phyloP scores from a whole-genome alignment of 2,329 filamentous ascomycete genomes.

The Dactylellina sp. region DNA sequence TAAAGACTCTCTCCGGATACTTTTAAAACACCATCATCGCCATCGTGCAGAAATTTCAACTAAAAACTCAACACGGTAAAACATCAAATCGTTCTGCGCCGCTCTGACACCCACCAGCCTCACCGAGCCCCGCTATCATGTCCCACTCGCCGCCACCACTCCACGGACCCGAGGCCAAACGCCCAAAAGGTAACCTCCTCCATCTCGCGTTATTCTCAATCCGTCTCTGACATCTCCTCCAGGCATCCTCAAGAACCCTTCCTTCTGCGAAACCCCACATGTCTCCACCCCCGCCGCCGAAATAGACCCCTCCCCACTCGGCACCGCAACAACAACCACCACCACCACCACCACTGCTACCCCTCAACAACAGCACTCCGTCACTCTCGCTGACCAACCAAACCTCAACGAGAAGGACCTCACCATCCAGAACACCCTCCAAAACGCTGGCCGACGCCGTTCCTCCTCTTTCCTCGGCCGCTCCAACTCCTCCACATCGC shows the following conservation, averaged over 20 bases:
- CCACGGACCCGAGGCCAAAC: conserved; percentile 54
- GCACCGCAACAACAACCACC: neutral
- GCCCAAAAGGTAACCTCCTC: conserved; percentile 44
- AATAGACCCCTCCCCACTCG: conserved; percentile 18
- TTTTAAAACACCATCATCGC: no score
- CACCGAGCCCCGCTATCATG: conserved; percentile 47
- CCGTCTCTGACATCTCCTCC: conserved; percentile 6
- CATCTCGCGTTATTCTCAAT: neutral
- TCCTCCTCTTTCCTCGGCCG: conserved; percentile 80
- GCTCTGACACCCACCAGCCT: conserved; percentile 9
- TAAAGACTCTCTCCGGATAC: no score
- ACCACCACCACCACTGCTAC: neutral
- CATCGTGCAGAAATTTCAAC: no score
- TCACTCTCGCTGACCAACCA: conserved; percentile 33
- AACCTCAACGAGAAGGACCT: conserved; percentile 77
- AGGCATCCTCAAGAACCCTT: conserved; percentile 55
- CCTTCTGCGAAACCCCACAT: conserved; percentile 44
- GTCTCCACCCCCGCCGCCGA: conserved; percentile 21
- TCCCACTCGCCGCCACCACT: conserved; percentile 54
- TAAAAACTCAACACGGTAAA: no score
- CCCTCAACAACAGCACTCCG: conserved; percentile 16
- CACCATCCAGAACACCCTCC: conserved; percentile 91
- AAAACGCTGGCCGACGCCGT: conserved; percentile 89
- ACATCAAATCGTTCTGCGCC: no score
- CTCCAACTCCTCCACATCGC: conserved; percentile 69